A percentile compares a stretch with the other conserved stretches of the same genome.
These are phyloP conservation scores for Vitis hybrid DNA, from an alignment of 177 flowering plant genomes.

Conservation along the genomic window DNA sequence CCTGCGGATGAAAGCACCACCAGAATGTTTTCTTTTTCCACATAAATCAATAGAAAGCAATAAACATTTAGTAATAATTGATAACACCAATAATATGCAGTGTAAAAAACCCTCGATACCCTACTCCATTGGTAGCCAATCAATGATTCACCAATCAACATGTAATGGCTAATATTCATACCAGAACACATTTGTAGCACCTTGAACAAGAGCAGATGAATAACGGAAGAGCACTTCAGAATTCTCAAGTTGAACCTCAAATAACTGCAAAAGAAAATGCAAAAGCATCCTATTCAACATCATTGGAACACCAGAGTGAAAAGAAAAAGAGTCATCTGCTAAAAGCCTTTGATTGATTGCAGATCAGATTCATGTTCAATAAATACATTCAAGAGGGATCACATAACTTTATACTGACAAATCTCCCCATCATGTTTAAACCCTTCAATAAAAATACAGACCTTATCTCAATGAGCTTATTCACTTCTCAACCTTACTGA, in stretches of 20 bases:
- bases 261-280: constrained; percentile 56
- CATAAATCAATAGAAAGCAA: too few relatives aligned
- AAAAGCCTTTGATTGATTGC: too few relatives aligned
- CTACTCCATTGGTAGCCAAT: not conserved
- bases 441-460: too few relatives aligned
- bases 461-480: too few relatives aligned
- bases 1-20: too few relatives aligned
- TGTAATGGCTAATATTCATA: constrained; percentile 30
- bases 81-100: not conserved
- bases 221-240: constrained; percentile 76
- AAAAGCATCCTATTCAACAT: not conserved
- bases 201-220: constrained; percentile 96
- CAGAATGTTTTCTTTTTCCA: too few relatives aligned
- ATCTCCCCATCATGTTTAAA: too few relatives aligned
- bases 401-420: too few relatives aligned
- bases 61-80: too few relatives aligned
- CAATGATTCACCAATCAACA: not conserved
- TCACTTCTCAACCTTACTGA: too few relatives aligned
- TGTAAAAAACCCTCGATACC: not conserved
- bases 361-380: too few relatives aligned
- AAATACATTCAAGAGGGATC: too few relatives aligned
- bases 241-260: constrained; percentile 81
- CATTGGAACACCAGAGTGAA: not conserved
- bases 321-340: not conserved
- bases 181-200: constrained; percentile 97